These are phyloP conservation scores for Hansenula sp. DNA, from an alignment of 1,139 yeast species.

Conservation along the genomic window DNA sequence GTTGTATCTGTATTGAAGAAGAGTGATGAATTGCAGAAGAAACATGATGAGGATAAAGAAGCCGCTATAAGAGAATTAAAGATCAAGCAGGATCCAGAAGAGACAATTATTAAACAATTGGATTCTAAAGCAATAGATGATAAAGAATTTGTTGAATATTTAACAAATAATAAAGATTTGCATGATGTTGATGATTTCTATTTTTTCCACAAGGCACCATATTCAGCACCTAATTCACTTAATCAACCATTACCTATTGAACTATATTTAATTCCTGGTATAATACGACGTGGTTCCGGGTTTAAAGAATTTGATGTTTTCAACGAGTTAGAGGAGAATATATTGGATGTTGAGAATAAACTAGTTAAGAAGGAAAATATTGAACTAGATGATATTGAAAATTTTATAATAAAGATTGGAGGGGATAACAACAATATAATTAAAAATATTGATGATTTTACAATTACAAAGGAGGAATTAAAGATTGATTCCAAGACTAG, in stretches of 20 bases:
- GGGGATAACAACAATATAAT: not conserved
- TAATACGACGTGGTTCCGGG: not conserved
- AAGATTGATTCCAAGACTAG: conserved; percentile 7
- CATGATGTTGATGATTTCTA: conserved; percentile 14
- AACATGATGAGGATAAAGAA: conserved; percentile 12
- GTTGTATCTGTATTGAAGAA: not conserved
- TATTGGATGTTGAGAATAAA: not conserved
- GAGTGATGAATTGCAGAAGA: conserved; percentile 4
- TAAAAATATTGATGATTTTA: not conserved
- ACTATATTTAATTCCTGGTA: conserved; percentile 3
- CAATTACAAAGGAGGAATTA: conserved; percentile 5
- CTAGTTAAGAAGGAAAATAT: too few species aligned
- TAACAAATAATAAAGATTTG: conserved; percentile 5
- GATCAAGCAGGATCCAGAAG: not conserved
- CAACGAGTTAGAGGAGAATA: conserved; percentile 6
- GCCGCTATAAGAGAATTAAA: conserved; percentile 7
- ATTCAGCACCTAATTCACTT: not conserved
- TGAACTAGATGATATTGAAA: not conserved
- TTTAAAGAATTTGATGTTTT: conserved; percentile 6
- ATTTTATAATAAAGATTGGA: conserved; percentile 12
- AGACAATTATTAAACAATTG: conserved; percentile 5
- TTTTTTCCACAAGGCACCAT: conserved; percentile 6
- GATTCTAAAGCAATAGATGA: conserved; percentile 11
- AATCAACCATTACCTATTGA: conserved; percentile 2
- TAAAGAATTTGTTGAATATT: conserved; percentile 9